Base-by-base conservation (phyloP, 768 basidiomycete species). In the Astraeus odoratus region DNA sequence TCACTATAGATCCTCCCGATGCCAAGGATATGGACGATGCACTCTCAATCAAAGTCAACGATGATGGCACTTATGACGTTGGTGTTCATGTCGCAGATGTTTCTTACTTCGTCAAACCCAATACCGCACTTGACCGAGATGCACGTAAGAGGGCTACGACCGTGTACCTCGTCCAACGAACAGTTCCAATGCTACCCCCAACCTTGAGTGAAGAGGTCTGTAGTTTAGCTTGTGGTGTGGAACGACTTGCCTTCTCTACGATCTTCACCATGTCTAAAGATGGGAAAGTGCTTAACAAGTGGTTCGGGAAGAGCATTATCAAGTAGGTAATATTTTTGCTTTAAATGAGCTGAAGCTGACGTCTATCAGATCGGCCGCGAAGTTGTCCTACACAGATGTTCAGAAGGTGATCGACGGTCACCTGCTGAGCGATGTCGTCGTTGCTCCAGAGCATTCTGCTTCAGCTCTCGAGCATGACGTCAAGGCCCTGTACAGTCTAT, bases 41-140 rank as follows among this genome's bases (percentile, higher is more conserved):
- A 5, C 57, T 99, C 2, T 96, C 94, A 22, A 74, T 98, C 67
- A 86, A 85, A 63, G 60, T 67, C 47, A 92, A 92, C 56, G 92
- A 93, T 18, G 91, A 97, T 60, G 93, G 94, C 6, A 93, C 85
- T 2, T 94, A 80, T 59, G 88, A 93, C 33, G 78, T 99, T 39
- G 91, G 91, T 43, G 79, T 98, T n/a, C 95, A 98, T 58, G 80
- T 99, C 51, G 86, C 94, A 9, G 96, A 99, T 64, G 95, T 97
- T 5, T 91, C 94, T 2, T 86, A 85, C 71, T 97, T 98, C 66
- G 83, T 90, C 56, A 90, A 89, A 66, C 85, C 90, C 19, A 93
- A 92, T 61, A 96, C 94, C 9, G 88, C 96, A n/a, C 72, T 99
- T 55, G 96, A 99, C 58, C 89, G 96, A 19, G 96, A 99, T 67